A percentile compares a stretch with the other conserved stretches of the same genome.
Evolutionary conservation across 371 early-diverging fungal genomes (phyloP).

Genomic region (Rhizopus delemar): DNA sequence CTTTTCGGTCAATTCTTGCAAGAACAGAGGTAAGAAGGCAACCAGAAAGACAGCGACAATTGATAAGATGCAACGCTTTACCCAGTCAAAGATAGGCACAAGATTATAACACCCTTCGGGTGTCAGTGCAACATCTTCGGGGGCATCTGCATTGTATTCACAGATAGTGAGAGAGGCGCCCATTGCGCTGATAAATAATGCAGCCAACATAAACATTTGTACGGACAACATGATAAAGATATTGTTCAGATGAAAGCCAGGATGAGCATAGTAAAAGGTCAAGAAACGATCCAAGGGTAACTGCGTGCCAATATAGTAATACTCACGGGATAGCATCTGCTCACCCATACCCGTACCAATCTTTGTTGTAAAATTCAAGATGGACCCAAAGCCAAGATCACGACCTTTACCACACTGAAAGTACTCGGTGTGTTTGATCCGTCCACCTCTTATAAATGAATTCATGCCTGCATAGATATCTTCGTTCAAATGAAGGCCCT

Average conservation of each 20-base stretch:
- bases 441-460: constrained; percentile 82
- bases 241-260: constrained; percentile 92
- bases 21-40: constrained; percentile 82
- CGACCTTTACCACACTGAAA: constrained; percentile 92
- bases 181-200: constrained; percentile 77
- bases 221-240: constrained; percentile 86
- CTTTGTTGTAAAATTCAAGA: constrained; percentile 88
- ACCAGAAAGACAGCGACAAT: constrained; percentile 80
- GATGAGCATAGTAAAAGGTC: constrained; percentile 88
- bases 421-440: constrained; percentile 91
- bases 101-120: constrained; percentile 73
- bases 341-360: constrained; percentile 94
- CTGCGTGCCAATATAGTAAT: constrained; percentile 86
- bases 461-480: constrained; percentile 94
- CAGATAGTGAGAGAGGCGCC: constrained; percentile 58
- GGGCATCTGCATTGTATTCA: constrained; percentile 53
- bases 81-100: constrained; percentile 80
- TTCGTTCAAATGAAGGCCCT: constrained; percentile 90
- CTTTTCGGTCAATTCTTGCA: constrained; percentile 85
- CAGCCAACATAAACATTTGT: constrained; percentile 80
- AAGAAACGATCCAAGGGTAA: constrained; percentile 84
- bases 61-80: constrained; percentile 78
- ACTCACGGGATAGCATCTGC: constrained; percentile 89
- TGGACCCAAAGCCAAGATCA: constrained; percentile 89
- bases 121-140: constrained; percentile 47